A percentile compares a stretch with the other conserved stretches of the same genome.
phyloP scores from a whole-genome alignment of 805 yeast genomes.

The Lachancea meyersii region DNA sequence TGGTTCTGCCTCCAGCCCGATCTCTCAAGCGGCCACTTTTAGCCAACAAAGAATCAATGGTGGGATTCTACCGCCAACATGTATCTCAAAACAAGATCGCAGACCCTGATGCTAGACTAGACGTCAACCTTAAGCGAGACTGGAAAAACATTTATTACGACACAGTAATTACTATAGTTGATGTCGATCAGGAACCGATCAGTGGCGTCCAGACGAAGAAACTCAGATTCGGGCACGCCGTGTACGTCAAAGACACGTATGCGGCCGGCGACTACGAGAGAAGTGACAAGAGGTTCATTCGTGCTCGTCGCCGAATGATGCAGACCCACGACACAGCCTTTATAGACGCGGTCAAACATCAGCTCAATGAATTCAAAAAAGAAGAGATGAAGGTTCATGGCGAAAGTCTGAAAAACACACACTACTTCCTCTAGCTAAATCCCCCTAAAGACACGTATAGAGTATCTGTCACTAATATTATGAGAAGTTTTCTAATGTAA shows the following conservation, averaged over 20 bases:
- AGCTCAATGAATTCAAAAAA: conserved; percentile 58
- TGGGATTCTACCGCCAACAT: conserved; percentile 18
- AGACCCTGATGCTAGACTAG: conserved; percentile 10
- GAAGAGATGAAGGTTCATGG: conserved; percentile 66
- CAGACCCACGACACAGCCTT: conserved; percentile 15
- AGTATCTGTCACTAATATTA: not conserved
- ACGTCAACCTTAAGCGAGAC: conserved; percentile 17
- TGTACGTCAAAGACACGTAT: conserved; percentile 27
- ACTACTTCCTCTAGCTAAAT: conserved; percentile 40
- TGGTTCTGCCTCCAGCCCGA: conserved; percentile 20
- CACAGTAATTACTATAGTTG: not conserved
- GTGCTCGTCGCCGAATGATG: conserved; percentile 19
- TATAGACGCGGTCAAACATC: conserved; percentile 45
- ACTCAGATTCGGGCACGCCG: conserved; percentile 21
- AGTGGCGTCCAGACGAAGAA: not conserved
- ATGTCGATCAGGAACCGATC: not conserved
- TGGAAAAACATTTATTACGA: conserved; percentile 24
- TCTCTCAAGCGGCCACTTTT: conserved; percentile 24
- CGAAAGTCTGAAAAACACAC: conserved; percentile 54
- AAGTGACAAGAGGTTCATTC: conserved; percentile 20
- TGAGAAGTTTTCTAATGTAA: not conserved
- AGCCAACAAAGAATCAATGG: conserved; percentile 16
- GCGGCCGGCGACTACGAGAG: conserved; percentile 27
- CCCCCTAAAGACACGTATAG: not conserved
- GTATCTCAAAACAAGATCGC: conserved; percentile 1